Conservation (phyloP, 352 stramenopile species). For the Globisporangium splendens region DNA sequence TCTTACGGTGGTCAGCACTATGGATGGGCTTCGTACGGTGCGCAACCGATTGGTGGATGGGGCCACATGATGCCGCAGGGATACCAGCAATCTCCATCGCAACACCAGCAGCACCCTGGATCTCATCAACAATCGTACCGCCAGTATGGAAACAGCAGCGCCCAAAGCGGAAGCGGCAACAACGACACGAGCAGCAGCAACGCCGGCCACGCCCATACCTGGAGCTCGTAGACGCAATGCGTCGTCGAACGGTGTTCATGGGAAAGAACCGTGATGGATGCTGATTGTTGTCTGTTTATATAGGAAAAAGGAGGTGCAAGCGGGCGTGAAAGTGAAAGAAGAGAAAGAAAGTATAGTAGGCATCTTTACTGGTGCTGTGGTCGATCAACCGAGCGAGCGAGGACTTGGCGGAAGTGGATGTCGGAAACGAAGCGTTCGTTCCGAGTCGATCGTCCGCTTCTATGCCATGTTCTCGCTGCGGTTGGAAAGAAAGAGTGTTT, state of each 20-base stretch:
- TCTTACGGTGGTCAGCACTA: constrained; percentile 76
- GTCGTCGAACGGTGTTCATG: constrained; percentile 16
- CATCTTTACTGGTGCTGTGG: constrained; percentile 21
- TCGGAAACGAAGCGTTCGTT: constrained; percentile 32
- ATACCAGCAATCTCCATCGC: constrained; percentile 71
- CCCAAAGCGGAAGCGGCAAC: constrained; percentile 36
- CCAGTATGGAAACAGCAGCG: constrained; percentile 62
- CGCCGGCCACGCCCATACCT: constrained; percentile 42
- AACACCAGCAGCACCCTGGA: constrained; percentile 58
- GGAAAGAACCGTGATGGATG: constrained; percentile 26
- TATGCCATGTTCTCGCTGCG: not conserved
- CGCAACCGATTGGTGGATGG: constrained; percentile 70
- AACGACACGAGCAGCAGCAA: constrained; percentile 49
- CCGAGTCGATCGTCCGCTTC: constrained; percentile 4
- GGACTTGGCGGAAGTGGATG: constrained; percentile 14
- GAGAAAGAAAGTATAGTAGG: constrained; percentile 13
- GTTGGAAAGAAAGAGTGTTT: constrained; percentile 3
- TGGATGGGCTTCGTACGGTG: constrained; percentile 75
- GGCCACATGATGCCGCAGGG: constrained; percentile 82
- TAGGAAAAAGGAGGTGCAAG: constrained; percentile 11
- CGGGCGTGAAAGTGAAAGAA: constrained; percentile 8
- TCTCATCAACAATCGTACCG: constrained; percentile 78
- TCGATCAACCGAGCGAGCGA: constrained; percentile 14
- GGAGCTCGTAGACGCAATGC: constrained; percentile 60
- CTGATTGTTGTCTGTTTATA: constrained; percentile 9